phyloP scores from a whole-genome alignment of 1,284 basidiomycete species.

The Marasmius tenuissimus region DNA sequence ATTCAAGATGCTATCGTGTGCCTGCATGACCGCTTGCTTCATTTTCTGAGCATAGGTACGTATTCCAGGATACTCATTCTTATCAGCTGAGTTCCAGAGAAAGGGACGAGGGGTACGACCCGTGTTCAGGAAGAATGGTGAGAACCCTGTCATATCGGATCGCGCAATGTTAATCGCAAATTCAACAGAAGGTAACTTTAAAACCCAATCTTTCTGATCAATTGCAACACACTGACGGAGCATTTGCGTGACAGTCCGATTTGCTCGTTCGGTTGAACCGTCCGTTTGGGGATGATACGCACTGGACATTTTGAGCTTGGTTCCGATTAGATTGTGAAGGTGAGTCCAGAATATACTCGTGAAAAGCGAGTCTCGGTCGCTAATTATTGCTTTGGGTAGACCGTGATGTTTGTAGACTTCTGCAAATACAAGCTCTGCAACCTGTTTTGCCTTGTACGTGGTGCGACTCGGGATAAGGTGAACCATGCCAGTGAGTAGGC shows the following conservation, averaged over 20 bases:
- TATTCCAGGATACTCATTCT: conserved; percentile 23
- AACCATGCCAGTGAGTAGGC: conserved; percentile 32
- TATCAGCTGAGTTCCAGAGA: conserved; percentile 22
- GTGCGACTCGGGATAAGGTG: conserved; percentile 26
- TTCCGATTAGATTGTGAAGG: conserved; percentile 21
- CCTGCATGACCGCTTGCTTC: conserved; percentile 19
- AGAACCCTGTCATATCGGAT: conserved; percentile 27
- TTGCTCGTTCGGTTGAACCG: conserved; percentile 22
- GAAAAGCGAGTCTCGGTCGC: conserved; percentile 21
- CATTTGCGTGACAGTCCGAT: conserved; percentile 21
- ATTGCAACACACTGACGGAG: conserved; percentile 14
- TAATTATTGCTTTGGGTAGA: conserved; percentile 22
- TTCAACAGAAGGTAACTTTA: conserved; percentile 21
- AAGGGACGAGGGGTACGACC: conserved; percentile 27
- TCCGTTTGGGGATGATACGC: conserved; percentile 25
- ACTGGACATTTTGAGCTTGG: conserved; percentile 22
- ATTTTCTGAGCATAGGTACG: conserved; percentile 18
- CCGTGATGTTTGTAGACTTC: conserved; percentile 25
- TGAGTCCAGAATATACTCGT: conserved; percentile 24
- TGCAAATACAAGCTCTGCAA: conserved; percentile 23
- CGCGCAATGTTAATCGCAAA: conserved; percentile 21
- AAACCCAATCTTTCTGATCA: conserved; percentile 18
- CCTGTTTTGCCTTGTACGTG: conserved; percentile 16
- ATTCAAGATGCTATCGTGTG: conserved; percentile 29
- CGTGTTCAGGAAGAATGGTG: conserved; percentile 34